phyloP scores from a whole-genome alignment of 1,139 yeast genomes.

The Blastobotrys proliferans region DNA sequence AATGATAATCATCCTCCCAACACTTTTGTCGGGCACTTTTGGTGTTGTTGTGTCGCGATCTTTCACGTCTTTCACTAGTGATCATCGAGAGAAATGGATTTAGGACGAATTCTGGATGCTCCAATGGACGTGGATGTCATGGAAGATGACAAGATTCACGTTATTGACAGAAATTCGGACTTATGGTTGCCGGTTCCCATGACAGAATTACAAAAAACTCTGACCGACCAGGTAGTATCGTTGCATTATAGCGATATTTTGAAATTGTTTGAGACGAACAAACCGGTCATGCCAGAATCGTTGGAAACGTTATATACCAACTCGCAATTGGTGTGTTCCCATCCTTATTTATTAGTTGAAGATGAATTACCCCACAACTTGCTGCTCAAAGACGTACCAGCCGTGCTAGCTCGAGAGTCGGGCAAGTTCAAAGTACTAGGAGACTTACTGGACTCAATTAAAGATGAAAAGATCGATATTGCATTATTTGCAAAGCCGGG shows the following conservation, averaged over 20 bases:
- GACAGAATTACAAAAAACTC: constrained; percentile 82
- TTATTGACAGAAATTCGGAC: constrained; percentile 45
- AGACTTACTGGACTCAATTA: constrained; percentile 43
- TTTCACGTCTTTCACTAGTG: neutral
- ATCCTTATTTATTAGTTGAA: constrained; percentile 79
- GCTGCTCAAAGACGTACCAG: constrained; percentile 71
- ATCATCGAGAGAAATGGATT: constrained; percentile 50
- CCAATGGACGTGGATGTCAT: constrained; percentile 8
- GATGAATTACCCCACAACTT: constrained; percentile 85
- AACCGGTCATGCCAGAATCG: constrained; percentile 49
- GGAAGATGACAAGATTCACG: too few relatives aligned
- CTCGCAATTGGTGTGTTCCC: constrained; percentile 76
- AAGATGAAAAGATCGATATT: constrained; percentile 42
- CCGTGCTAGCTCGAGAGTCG: constrained; percentile 70
- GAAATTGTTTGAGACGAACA: constrained; percentile 71
- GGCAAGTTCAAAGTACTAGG: constrained; percentile 76
- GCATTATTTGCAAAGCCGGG: constrained; percentile 53
- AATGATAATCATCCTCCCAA: constrained; percentile 1
- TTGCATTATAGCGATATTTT: constrained; percentile 87
- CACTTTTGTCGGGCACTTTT: neutral
- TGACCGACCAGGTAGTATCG: constrained; percentile 90
- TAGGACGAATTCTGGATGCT: constrained; percentile 68
- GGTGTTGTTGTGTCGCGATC: too few relatives aligned
- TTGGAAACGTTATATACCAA: constrained; percentile 69
- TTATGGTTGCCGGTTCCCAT: constrained; percentile 82